These are phyloP conservation scores for Leishmania martiniquensis DNA, from an alignment of 208 protist species.

Conservation along the genomic window DNA sequence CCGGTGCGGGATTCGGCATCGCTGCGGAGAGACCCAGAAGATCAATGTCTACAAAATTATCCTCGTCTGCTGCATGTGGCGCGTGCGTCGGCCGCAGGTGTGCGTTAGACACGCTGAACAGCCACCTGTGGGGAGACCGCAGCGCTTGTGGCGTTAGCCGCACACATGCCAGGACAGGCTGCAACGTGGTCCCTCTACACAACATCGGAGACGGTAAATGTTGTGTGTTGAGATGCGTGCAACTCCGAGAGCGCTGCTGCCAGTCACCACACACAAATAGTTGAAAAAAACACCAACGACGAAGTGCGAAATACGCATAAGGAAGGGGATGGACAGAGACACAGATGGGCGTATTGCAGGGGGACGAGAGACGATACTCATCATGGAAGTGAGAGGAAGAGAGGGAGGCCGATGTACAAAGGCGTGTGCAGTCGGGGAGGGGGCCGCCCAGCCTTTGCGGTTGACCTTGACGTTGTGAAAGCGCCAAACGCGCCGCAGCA, in stretches of 20 bases:
- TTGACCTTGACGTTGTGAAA: neutral
- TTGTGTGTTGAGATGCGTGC: neutral
- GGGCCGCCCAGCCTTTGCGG: neutral
- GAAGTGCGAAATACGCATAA: neutral
- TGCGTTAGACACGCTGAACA: neutral
- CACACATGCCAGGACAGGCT: neutral
- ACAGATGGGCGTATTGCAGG: neutral
- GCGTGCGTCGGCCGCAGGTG: neutral
- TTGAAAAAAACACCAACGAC: too few relatives aligned
- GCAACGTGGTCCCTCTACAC: neutral
- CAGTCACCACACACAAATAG: too few relatives aligned
- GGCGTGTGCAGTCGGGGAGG: neutral
- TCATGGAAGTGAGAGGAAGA: neutral
- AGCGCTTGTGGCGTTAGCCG: neutral
- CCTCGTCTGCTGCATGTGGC: constrained; percentile 2
- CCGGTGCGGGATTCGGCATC: neutral
- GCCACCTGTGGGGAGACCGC: neutral
- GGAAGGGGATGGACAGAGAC: neutral
- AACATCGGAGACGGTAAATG: constrained; percentile 13
- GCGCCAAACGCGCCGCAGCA: neutral
- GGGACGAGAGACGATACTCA: neutral
- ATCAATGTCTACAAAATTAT: constrained; percentile 68
- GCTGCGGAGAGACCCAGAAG: neutral
- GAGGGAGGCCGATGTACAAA: neutral
- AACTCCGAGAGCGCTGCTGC: neutral